A percentile compares a stretch with the other conserved stretches of the same genome.
Evolutionary conservation across 495 filamentous ascomycete genomes (phyloP).

Genomic region (Pyrenula massariospora): DNA sequence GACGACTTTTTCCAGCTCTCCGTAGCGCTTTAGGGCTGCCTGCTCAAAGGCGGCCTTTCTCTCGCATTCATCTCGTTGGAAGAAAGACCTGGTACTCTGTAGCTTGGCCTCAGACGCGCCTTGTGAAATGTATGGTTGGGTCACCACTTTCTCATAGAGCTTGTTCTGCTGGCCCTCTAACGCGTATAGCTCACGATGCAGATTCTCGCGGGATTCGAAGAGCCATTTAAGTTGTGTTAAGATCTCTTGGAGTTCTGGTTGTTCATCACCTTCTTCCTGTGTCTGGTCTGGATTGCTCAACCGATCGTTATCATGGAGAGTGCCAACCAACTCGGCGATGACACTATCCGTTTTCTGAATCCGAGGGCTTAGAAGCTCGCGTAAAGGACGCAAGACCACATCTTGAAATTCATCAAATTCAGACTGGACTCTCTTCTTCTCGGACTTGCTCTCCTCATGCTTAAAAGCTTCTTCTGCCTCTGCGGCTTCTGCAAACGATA

Average conservation of each 20-base stretch:
- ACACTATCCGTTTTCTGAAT: constrained; percentile 50
- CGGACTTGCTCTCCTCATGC: constrained; percentile 46
- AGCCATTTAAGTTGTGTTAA: constrained; percentile 95
- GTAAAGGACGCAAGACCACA: constrained; percentile 63
- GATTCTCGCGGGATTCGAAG: constrained; percentile 79
- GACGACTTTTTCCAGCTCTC: constrained; percentile 69
- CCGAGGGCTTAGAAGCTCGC: constrained; percentile 55
- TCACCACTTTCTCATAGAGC: constrained; percentile 68
- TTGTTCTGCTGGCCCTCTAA: constrained; percentile 74
- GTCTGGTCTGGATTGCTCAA: constrained; percentile 64
- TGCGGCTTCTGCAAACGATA: constrained; percentile 71
- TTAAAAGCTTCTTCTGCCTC: constrained; percentile 58
- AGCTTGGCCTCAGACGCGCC: constrained; percentile 57
- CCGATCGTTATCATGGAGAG: constrained; percentile 62
- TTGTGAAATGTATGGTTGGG: constrained; percentile 65
- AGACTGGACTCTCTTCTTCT: constrained; percentile 51
- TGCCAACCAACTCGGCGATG: constrained; percentile 58
- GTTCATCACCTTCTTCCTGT: constrained; percentile 90
- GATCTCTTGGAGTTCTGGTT: constrained; percentile 87
- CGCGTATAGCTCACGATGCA: constrained; percentile 75
- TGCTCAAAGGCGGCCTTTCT: constrained; percentile 53
- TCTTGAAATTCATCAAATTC: constrained; percentile 71
- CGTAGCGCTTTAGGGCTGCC: constrained; percentile 54
- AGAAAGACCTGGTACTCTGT: constrained; percentile 66
- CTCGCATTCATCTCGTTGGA: constrained; percentile 60